A percentile compares a stretch with the other conserved stretches of the same genome.
These are phyloP conservation scores for Colletotrichum brevisporum DNA, from an alignment of 2,329 filamentous ascomycete species.

Conservation along the genomic window DNA sequence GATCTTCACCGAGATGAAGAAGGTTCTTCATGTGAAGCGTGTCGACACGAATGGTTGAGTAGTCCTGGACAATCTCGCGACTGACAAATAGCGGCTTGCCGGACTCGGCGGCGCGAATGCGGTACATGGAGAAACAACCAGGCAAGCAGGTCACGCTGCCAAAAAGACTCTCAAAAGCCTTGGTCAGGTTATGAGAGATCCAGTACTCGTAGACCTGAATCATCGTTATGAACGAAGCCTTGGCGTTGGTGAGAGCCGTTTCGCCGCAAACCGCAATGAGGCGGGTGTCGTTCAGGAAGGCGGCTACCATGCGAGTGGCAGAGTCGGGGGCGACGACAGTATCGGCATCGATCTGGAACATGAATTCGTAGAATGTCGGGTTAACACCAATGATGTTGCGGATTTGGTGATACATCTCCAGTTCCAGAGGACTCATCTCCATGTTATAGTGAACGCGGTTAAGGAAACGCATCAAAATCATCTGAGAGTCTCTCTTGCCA, in stretches of 20 bases:
- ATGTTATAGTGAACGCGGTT: conserved; percentile 99
- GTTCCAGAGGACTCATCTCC: conserved; percentile 94
- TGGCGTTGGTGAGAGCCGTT: conserved; percentile 92
- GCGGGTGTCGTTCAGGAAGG: conserved; percentile 91
- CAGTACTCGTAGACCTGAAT: conserved; percentile 99
- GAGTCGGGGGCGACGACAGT: conserved; percentile 93
- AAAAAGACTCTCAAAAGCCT: conserved; percentile 97
- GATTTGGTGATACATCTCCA: conserved; percentile 99
- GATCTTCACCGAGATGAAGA: conserved; percentile 96
- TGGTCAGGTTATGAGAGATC: conserved; percentile 96
- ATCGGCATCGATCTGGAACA: conserved; percentile 97
- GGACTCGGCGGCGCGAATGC: conserved; percentile 92
- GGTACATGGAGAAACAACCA: conserved; percentile 99
- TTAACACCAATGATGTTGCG: conserved; percentile 99
- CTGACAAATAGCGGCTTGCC: conserved; percentile 98
- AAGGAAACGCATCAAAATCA: conserved; percentile 98
- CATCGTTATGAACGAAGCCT: conserved; percentile 95
- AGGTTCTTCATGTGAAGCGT: conserved; percentile 99
- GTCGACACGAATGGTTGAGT: conserved; percentile 94
- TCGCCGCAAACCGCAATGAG: conserved; percentile 97
- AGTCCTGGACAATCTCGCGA: conserved; percentile 88
- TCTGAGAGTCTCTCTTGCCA: conserved; percentile 99
- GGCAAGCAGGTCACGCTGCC: conserved; percentile 97
- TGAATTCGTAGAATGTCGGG: conserved; percentile 97
- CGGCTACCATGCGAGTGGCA: conserved; percentile 90